Evolutionary conservation across 495 filamentous ascomycete genomes (phyloP), one percentile per base, ranked within the genome.

Genomic region (Aspergillus sparsus): DNA sequence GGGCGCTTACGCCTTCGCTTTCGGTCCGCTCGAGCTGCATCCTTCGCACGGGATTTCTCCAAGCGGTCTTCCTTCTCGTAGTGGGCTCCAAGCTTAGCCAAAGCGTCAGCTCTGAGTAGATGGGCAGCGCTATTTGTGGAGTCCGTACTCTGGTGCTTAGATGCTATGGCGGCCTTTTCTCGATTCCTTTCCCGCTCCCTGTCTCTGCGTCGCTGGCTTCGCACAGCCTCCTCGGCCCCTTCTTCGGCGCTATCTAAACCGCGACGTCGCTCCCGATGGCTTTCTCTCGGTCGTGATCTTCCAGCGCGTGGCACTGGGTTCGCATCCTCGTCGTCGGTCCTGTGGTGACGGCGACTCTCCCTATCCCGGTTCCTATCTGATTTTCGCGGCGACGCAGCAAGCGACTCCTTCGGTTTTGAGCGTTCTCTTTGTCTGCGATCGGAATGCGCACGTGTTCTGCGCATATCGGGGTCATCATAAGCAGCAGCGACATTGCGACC

Each of bases 21-120:
- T 61, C 74, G 72, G 54, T 76, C 72, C 61, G 68, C 61, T 49
- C 66, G 71, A 70, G 76, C 61, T 67, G 74, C 63, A 53, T 74
- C 67, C 57, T 70, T 57, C 41, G 66, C 66, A 65, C 68, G 60
- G 51, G 66, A 50, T 34, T 53, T 49, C 8, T 67, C 62, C 34
- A 42, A 21, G 11, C 54, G 60, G 35, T 72, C 69, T 31, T 71
- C 65, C 46, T 71, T 59, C 18, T 81, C 75, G 63, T 87, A 85
- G 33, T 82, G 71, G n/a, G 80, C 74, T 60, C 88, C 80, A 41
- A 90, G 67, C 64, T 81, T 80, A 13, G 86, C 86, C 58, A 90
- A 69, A 7, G 86, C 81, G 57, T 85, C 83, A 10, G 80, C 79
- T 49, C 64, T 76, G 7, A 80, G 61, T 2, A 78, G 53, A 63